Evolutionary conservation across 2,329 filamentous ascomycete genomes (phyloP).

Genomic region (Scleromitrula shiraiana): DNA sequence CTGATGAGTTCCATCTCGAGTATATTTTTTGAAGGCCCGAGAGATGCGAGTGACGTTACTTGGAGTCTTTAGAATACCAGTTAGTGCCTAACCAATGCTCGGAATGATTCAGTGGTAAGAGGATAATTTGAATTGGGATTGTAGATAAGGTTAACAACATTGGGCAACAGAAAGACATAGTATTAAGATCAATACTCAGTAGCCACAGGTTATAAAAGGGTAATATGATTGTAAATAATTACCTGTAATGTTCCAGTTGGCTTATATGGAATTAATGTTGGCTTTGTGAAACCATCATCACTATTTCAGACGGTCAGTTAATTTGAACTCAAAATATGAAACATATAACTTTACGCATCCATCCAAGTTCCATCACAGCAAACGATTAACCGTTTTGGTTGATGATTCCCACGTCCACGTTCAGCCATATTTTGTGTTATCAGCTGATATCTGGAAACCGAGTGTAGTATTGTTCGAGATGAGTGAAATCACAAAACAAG

Average conservation of each 20-base stretch:
- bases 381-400: constrained; percentile 24
- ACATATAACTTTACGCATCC: constrained; percentile 17
- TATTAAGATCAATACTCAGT: no score
- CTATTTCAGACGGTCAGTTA: constrained; percentile 8
- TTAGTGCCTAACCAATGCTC: background rate
- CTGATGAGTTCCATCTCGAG: constrained; percentile 43
- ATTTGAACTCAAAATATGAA: constrained; percentile 2
- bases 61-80: constrained; percentile 41
- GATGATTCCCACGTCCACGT: background rate
- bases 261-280: constrained; percentile 41
- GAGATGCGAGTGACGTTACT: constrained; percentile 53
- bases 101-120: background rate
- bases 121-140: no score
- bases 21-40: constrained; percentile 45
- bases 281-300: constrained; percentile 26
- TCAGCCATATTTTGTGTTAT: constrained; percentile 1
- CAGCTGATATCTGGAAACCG: background rate
- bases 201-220: no score
- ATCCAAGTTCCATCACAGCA: constrained; percentile 30
- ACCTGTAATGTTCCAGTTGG: constrained; percentile 42
- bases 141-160: background rate
- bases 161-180: background rate
- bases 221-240: background rate
- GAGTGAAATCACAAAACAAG: background rate
- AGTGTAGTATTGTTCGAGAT: background rate